Evolutionary conservation across 352 stramenopile genomes (phyloP).

Genomic region (Phytophthora pini): DNA sequence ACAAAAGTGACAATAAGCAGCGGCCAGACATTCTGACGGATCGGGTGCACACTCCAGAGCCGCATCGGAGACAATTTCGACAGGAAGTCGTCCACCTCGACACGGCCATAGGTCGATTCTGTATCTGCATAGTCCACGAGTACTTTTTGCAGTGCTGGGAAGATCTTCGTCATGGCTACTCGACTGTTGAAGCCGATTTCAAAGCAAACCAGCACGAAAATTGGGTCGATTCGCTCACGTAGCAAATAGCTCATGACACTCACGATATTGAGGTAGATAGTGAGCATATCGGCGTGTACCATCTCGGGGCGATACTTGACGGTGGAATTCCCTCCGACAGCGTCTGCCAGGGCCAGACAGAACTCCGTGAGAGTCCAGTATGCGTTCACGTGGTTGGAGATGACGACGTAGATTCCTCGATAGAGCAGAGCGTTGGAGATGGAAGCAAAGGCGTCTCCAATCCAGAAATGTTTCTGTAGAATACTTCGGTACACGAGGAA

Average conservation of each 20-base stretch:
- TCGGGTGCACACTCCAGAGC: constrained; percentile 33
- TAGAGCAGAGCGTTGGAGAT: constrained; percentile 47
- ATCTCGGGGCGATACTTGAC: constrained; percentile 33
- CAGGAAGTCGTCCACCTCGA: constrained; percentile 34
- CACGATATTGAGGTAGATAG: constrained; percentile 41
- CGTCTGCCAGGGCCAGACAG: constrained; percentile 23
- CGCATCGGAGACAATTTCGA: constrained; percentile 39
- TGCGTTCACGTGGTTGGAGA: constrained; percentile 50
- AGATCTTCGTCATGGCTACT: constrained; percentile 19
- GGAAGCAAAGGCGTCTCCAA: constrained; percentile 55
- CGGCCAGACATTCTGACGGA: constrained; percentile 29
- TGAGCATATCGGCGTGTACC: constrained; percentile 43
- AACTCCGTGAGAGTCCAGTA: constrained; percentile 59
- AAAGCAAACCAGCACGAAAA: constrained; percentile 40
- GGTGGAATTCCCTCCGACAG: constrained; percentile 11
- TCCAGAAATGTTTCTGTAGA: constrained; percentile 43
- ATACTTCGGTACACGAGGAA: constrained; percentile 49
- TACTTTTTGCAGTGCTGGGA: constrained; percentile 22
- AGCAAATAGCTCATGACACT: constrained; percentile 41
- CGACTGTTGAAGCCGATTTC: constrained; percentile 34
- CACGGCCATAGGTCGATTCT: constrained; percentile 13
- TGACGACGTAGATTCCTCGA: constrained; percentile 40
- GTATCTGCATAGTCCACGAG: constrained; percentile 18
- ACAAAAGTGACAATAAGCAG: constrained; percentile 27
- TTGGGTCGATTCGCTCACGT: constrained; percentile 40